Base-by-base conservation (phyloP, 2,329 filamentous ascomycete species). In the Hypoxylon sp. region DNA sequence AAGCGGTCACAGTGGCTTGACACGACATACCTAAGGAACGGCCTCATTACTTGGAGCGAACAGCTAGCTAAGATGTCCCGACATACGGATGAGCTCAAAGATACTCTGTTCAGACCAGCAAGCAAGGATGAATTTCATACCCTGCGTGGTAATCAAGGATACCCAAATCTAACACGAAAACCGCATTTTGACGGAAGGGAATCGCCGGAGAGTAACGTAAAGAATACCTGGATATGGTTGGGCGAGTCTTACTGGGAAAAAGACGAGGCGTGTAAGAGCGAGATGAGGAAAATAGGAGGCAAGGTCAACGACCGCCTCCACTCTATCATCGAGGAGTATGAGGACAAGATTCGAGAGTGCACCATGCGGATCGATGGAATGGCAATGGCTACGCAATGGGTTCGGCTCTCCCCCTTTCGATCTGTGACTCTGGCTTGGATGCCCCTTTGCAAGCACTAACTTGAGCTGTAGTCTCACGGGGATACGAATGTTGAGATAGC, bases 331-430 rank as follows among this genome's bases (percentile, higher is more conserved):
- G 69, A 75, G 16, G 76, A 78, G 47, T 78, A 75, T 23, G 73
- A 77, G 1, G 73, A 76, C 1, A 76, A 74, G 47, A 75, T 77
- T 2, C 60, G 73, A 32, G 75, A 78, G 5, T 78, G 75, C 30
- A 72, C 71, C 0, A 78, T 78, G 75, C 68, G 75, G n/a, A 46
- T 79, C 0, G 76, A 78, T 12, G 76, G 75, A 2, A 78, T 79
- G 75, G 70, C 72, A 5, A 76, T 79, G 72, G 72, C 76, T 12
- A 78, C 74, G 2, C 75, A 78, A 73, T 77, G 74, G 75, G 77
- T 77, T 70, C 39, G 70, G 4, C 14, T 5, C 46, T 8, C 27
- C 37, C 4, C 8, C 14, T 5, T 19, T 14, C 34, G 6, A 21
- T 34, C 9, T 21, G 27, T 21, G 16, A 47, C n/a, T 45, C 30